Evolutionary conservation across 2,329 filamentous ascomycete genomes (phyloP).

Genomic region (Hypoxylon sp.): DNA sequence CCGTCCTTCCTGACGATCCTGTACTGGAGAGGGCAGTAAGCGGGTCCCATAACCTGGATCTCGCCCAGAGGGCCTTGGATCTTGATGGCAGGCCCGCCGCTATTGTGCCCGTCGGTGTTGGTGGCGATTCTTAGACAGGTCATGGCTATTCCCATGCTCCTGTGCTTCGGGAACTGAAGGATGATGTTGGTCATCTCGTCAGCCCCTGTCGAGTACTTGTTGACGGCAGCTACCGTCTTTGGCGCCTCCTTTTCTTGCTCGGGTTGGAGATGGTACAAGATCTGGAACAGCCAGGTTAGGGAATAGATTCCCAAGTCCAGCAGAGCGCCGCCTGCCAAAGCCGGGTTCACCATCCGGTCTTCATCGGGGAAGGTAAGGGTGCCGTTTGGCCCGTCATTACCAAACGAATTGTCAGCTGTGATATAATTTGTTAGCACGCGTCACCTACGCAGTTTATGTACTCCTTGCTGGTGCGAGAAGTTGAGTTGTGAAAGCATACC

Average conservation of each 20-base stretch:
- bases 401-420: slow-evolving; percentile 71
- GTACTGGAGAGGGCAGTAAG: slow-evolving; percentile 76
- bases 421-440: not conserved
- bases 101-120: slow-evolving; percentile 71
- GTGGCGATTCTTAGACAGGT: slow-evolving; percentile 73
- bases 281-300: slow-evolving; percentile 91
- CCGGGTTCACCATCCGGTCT: slow-evolving; percentile 84
- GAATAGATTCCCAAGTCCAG: slow-evolving; percentile 91
- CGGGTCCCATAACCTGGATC: slow-evolving; percentile 81
- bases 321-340: slow-evolving; percentile 84
- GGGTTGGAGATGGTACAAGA: slow-evolving; percentile 83
- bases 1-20: slow-evolving; percentile 69
- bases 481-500: slow-evolving; percentile 53
- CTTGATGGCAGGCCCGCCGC: slow-evolving; percentile 75
- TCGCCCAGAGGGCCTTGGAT: slow-evolving; percentile 86
- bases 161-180: slow-evolving; percentile 77
- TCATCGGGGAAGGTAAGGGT: slow-evolving; percentile 68
- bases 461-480: not conserved
- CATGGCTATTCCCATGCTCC: slow-evolving; percentile 78
- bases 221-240: slow-evolving; percentile 75
- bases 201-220: slow-evolving; percentile 78
- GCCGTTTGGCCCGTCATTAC: slow-evolving; percentile 67
- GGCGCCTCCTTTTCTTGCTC: slow-evolving; percentile 76
- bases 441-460: not conserved
- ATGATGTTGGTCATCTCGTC: slow-evolving; percentile 85